These are phyloP conservation scores for Euphorbia neoarborescens DNA, from an alignment of 441 rosid genomes.

Conservation along the genomic window DNA sequence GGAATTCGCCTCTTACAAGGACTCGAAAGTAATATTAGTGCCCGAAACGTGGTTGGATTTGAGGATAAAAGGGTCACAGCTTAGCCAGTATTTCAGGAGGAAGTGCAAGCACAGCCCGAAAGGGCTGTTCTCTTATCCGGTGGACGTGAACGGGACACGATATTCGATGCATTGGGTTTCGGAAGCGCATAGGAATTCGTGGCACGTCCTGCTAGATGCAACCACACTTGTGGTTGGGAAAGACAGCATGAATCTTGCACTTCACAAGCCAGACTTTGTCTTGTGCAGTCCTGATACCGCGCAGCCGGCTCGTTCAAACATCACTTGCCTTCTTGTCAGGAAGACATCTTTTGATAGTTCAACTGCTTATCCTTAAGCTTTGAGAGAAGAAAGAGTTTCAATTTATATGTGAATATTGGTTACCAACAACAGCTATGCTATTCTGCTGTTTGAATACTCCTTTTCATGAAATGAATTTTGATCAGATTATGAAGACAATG, in stretches of 20 bases:
- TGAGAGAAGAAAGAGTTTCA: conserved; percentile 17
- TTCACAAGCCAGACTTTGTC: conserved; percentile 55
- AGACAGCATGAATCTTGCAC: conserved; percentile 48
- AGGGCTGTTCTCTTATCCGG: conserved; percentile 63
- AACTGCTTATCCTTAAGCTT: conserved; percentile 26
- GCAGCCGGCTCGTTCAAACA: conserved; percentile 36
- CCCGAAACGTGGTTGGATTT: conserved; percentile 63
- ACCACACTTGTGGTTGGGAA: conserved; percentile 43
- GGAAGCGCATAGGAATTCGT: conserved; percentile 62
- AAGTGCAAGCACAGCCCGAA: conserved; percentile 58
- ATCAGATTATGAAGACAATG: neutral
- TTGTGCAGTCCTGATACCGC: conserved; percentile 45
- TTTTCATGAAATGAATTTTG: neutral
- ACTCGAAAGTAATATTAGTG: conserved; percentile 48
- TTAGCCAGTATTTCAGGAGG: conserved; percentile 61
- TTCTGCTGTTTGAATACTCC: neutral
- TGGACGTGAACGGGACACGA: conserved; percentile 45
- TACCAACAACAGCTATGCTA: conserved; percentile 6
- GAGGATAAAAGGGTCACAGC: conserved; percentile 69
- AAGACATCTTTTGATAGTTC: conserved; percentile 51
- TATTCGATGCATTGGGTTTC: conserved; percentile 71
- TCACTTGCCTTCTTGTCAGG: conserved; percentile 55
- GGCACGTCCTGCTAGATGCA: conserved; percentile 63
- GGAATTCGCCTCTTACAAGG: conserved; percentile 53
- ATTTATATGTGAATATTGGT: conserved; percentile 17